Percentiles rank a stretch among this genome's conserved stretches.
Evolutionary conservation across 73 alveolate genomes (phyloP).

Genomic region (Paramecium sexaurelia): DNA sequence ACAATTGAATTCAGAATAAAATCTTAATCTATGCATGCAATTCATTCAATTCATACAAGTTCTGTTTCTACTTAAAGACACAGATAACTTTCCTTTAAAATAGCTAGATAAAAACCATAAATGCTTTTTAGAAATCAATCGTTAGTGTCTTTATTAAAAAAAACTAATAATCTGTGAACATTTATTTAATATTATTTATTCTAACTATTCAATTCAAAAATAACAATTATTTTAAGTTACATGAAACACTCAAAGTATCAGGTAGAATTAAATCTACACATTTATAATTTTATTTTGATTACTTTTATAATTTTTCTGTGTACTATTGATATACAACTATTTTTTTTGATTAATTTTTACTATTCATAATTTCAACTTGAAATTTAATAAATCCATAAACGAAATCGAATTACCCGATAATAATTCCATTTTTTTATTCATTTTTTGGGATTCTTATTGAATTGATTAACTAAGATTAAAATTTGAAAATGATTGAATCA

Average conservation of each 20-base stretch:
- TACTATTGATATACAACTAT: too few relatives aligned
- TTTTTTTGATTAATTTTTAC: too few relatives aligned
- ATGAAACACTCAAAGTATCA: neutral
- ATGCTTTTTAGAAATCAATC: neutral
- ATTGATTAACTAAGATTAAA: too few relatives aligned
- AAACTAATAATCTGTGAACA: neutral
- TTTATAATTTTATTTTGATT: too few relatives aligned
- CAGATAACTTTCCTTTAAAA: neutral
- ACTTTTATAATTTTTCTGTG: too few relatives aligned
- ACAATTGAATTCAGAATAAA: neutral
- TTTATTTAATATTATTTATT: neutral
- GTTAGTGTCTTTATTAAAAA: neutral
- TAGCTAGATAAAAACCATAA: neutral
- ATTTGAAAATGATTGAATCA: too few relatives aligned
- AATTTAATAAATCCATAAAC: too few relatives aligned
- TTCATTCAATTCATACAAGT: conserved; percentile 8
- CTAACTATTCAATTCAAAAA: neutral
- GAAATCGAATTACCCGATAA: too few relatives aligned
- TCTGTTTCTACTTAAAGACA: conserved; percentile 12
- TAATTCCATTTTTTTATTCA: too few relatives aligned
- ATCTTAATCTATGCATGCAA: neutral
- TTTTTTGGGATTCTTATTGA: too few relatives aligned
- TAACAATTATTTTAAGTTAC: neutral
- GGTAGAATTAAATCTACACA: too few relatives aligned
- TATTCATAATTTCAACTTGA: too few relatives aligned